Evolutionary conservation across 768 basidiomycete genomes (phyloP).

Genomic region (Neoboletus brunneissimus): DNA sequence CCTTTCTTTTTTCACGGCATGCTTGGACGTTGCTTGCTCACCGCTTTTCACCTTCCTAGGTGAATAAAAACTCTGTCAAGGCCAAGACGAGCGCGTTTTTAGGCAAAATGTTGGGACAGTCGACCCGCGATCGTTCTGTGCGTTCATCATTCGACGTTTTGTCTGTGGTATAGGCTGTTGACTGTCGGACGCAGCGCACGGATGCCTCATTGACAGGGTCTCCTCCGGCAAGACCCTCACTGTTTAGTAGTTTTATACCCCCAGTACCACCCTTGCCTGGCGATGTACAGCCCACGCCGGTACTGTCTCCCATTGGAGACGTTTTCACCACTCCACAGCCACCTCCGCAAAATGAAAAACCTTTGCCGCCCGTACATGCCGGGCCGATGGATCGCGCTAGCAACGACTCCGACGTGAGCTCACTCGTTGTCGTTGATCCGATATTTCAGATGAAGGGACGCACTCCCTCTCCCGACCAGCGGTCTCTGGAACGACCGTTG

Average conservation of each 20-base stretch:
- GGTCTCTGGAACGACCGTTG: slow-evolving; percentile 25
- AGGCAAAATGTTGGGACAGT: slow-evolving; percentile 74
- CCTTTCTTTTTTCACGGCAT: neutral
- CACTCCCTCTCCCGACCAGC: slow-evolving; percentile 31
- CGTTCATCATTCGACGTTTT: slow-evolving; percentile 20
- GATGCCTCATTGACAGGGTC: slow-evolving; percentile 41
- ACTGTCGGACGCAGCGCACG: slow-evolving; percentile 46
- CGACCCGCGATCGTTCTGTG: slow-evolving; percentile 68
- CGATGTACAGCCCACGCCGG: slow-evolving; percentile 37
- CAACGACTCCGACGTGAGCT: slow-evolving; percentile 49
- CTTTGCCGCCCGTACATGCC: slow-evolving; percentile 58
- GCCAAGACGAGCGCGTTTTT: slow-evolving; percentile 79
- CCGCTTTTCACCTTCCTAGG: slow-evolving; percentile 3
- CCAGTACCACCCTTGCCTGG: slow-evolving; percentile 49
- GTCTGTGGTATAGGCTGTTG: slow-evolving; percentile 11
- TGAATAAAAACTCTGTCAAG: slow-evolving; percentile 61
- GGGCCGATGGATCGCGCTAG: slow-evolving; percentile 35
- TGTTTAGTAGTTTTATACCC: slow-evolving; percentile 38
- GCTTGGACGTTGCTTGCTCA: neutral
- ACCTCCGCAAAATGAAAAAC: slow-evolving; percentile 48
- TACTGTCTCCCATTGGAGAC: slow-evolving; percentile 49
- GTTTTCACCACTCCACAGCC: slow-evolving; percentile 41
- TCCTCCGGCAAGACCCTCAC: slow-evolving; percentile 26
- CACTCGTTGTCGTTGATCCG: slow-evolving; percentile 57
- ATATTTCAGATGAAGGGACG: slow-evolving; percentile 38